Base-by-base conservation (phyloP, 169 alveolate species). In the Plasmodium gaboni region DNA sequence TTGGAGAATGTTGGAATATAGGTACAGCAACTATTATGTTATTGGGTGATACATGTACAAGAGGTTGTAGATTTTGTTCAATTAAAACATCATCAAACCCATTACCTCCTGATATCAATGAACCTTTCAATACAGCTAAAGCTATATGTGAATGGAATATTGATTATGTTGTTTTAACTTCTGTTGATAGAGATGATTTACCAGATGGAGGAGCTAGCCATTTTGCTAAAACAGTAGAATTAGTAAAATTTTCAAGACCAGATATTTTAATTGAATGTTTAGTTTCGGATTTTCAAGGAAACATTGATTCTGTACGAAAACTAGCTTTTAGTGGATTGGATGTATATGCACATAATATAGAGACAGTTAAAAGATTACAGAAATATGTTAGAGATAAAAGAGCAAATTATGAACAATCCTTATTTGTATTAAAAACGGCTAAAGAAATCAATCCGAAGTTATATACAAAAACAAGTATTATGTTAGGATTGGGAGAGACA, bases 1-100 rank as follows among this genome's bases (percentile, higher is more conserved):
- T 94, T 19, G 95, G 95, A 1, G 96, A 94, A 74, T 94, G 96
- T 61, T 94, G 96, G 96, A 88, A 91, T 67, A 94, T 92, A 6
- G 96, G 96, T 60, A 94, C 96, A 1, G 96, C 96, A 22, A 94
- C 96, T 2, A 73, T 94, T 15, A 94, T 94, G 95, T 72, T 94
- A 24, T 65, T 94, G 71, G 96, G 96, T 6, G 96, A 94, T 64
- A 94, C 96, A 1, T 94, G 96, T 73, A 94, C 96, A 38, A 61
- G 96, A 53, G 96, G 95, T 44, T 94, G 96, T 74, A 83, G 91
- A 26, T 94, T 94, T 60, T 94, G 96, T 46, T 92, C 95, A 1
- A 87, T 94, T 24, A 94, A 94, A 67, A 94, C 96, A 5, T 68
- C 93, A 42, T 32, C 93, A 22, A 88, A 88, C 68, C 96, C 96